Percentiles rank a stretch among this genome's conserved stretches.
Evolutionary conservation across 495 filamentous ascomycete genomes (phyloP).

Genomic region (Xylaria flabelliformis): DNA sequence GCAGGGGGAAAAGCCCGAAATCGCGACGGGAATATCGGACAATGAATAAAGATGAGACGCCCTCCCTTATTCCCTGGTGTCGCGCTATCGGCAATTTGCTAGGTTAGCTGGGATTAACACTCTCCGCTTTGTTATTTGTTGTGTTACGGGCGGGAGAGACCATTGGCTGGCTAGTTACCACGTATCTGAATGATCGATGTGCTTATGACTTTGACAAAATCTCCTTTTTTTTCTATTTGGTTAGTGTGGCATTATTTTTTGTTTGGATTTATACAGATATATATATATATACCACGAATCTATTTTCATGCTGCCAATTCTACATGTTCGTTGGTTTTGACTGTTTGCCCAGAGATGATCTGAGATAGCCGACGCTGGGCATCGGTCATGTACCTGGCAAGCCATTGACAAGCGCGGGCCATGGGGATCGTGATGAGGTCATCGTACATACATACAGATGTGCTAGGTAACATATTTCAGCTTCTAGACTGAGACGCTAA

Average conservation of each 20-base stretch:
- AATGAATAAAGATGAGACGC: background rate
- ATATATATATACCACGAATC: background rate
- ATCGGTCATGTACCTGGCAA: background rate
- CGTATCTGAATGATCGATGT: constrained; percentile 11
- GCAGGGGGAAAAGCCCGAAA: background rate
- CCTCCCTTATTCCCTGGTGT: background rate
- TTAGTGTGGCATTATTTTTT: background rate
- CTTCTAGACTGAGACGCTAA: background rate
- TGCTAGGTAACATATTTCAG: background rate
- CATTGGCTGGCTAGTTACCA: background rate
- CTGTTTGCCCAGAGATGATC: background rate
- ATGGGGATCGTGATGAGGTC: constrained; percentile 10
- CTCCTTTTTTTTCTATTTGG: background rate
- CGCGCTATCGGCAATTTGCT: background rate
- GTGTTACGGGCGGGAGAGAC: background rate
- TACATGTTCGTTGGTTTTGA: background rate
- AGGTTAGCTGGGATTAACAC: background rate
- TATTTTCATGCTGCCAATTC: background rate
- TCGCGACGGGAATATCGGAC: constrained; percentile 4
- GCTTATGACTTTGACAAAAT: constrained; percentile 4
- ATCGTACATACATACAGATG: constrained; percentile 16
- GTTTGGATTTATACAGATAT: background rate
- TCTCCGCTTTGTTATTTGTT: background rate
- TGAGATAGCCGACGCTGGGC: constrained; percentile 18
- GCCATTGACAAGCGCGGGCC: background rate